Conservation (phyloP, 495 filamentous ascomycete species). For the Tuber brumale region DNA sequence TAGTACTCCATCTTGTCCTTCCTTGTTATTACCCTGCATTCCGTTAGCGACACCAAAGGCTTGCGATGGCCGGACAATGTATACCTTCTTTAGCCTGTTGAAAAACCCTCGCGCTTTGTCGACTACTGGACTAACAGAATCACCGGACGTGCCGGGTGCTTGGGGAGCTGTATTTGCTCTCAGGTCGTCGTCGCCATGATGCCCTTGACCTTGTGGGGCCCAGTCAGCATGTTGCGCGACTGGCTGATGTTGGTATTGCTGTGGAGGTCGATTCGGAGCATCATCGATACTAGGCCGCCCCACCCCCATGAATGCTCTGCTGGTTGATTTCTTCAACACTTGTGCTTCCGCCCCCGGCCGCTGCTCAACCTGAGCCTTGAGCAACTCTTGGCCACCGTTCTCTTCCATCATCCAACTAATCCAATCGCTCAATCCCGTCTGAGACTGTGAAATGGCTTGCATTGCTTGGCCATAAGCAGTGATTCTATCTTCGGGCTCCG, state of each 20-base stretch:
- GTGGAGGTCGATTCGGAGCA: neutral
- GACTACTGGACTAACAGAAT: neutral
- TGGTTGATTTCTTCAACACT: neutral
- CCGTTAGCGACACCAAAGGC: neutral
- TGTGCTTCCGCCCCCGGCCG: slow-evolving; percentile 3
- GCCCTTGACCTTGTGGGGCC: neutral
- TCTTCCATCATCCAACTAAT: slow-evolving; percentile 37
- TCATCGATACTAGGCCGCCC: neutral
- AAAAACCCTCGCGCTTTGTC: neutral
- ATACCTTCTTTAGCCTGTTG: neutral
- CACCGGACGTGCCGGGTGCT: neutral
- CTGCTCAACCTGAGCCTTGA: slow-evolving; percentile 10
- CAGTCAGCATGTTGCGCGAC: neutral
- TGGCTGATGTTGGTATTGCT: slow-evolving; percentile 14
- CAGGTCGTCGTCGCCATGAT: neutral
- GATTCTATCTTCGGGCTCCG: slow-evolving; percentile 21
- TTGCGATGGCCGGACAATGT: neutral
- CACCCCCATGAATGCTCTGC: neutral
- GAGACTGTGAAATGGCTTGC: slow-evolving; percentile 11
- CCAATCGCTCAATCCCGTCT: slow-evolving; percentile 27
- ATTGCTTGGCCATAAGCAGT: slow-evolving; percentile 35
- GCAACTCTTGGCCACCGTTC: slow-evolving; percentile 31
- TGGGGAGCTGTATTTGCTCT: neutral
- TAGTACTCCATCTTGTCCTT: neutral
- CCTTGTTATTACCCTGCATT: neutral